Base-by-base conservation (phyloP, 1,139 yeast genomes). In the Hyphopichia pseudoburtonii region DNA sequence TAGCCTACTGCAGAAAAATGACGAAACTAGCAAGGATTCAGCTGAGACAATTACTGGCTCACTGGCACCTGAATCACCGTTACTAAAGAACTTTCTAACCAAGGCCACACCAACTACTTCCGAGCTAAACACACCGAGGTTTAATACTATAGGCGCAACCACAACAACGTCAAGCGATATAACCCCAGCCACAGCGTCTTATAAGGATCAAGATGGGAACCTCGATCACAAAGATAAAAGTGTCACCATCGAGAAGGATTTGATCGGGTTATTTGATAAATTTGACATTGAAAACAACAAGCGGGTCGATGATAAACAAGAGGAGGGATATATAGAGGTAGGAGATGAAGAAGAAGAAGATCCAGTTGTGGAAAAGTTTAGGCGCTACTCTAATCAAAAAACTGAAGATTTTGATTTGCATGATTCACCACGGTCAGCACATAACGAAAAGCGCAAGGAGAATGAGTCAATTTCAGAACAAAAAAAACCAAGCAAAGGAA, bases 211-310 rank as follows among this genome's bases (percentile, higher is more conserved):
- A 10, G 39, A 35, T 3, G 38, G 34, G 4, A 39, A 25, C 8
- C 15, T 17, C 3, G 33, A 35, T 9, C 34, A 41, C 3, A 35
- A 40, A 9, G 47, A 49, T 18, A 54, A 54, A 18, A 39, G 56
- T 8, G 72, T 66, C 35, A 16, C 29, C 14, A 27, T 27, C 5
- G 29, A 19, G 7, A 27, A 27, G 9, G 73, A 67, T 35, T 55
- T 70, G 44, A 61, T 67, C 29, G 73, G 63, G 9, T 50, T 70
- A 28, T 66, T 70, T 45, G 75, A 64, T 39, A 68, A 64, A 45
- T 70, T 64, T 43, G 73, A 69, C 40, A 48, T 68, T 5, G 51
- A 47, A 9, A 36, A 40, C n/a, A 32, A 47, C 34, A 34, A 35
- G 17, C n/a, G n/a, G n/a, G 26, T 34, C 12, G 3, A 17, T 7